Conservation (phyloP, 1,284 basidiomycete genomes). For the Puccinia coronata region DNA sequence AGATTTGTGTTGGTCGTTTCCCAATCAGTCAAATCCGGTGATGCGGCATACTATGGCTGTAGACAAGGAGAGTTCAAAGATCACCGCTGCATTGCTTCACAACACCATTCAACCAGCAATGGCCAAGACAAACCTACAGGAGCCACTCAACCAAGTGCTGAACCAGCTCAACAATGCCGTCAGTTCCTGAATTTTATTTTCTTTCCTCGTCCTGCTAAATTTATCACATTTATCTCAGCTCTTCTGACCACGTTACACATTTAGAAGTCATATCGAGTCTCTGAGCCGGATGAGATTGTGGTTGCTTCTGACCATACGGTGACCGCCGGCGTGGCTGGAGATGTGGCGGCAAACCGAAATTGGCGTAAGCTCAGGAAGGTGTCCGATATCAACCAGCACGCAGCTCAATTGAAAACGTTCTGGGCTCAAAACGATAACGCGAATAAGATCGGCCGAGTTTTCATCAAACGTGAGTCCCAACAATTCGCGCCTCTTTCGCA, state of each 20-base stretch:
- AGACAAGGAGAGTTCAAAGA: slow-evolving; percentile 23
- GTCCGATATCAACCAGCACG: slow-evolving; percentile 49
- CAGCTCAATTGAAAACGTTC: slow-evolving; percentile 44
- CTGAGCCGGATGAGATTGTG: slow-evolving; percentile 44
- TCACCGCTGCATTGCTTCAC: slow-evolving; percentile 27
- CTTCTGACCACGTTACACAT: too few relatives aligned
- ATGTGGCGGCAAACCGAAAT: slow-evolving; percentile 44
- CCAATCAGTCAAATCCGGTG: slow-evolving; percentile 41
- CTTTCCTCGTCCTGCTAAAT: neutral
- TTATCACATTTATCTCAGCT: too few relatives aligned
- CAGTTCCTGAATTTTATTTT: neutral
- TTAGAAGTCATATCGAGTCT: slow-evolving; percentile 39
- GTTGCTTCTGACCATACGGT: slow-evolving; percentile 35
- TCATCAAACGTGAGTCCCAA: slow-evolving; percentile 42
- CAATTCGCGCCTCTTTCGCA: neutral
- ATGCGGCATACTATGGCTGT: slow-evolving; percentile 28
- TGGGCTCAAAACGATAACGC: slow-evolving; percentile 45
- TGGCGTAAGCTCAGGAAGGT: slow-evolving; percentile 49
- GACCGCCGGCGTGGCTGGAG: slow-evolving; percentile 42
- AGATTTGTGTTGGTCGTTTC: neutral
- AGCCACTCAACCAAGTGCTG: slow-evolving; percentile 41
- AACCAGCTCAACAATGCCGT: slow-evolving; percentile 24
- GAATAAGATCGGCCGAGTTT: slow-evolving; percentile 43
- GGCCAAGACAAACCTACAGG: slow-evolving; percentile 21
- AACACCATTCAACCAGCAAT: slow-evolving; percentile 40